Base-by-base conservation (phyloP, 495 filamentous ascomycete species). In the Penicillium ucsense region DNA sequence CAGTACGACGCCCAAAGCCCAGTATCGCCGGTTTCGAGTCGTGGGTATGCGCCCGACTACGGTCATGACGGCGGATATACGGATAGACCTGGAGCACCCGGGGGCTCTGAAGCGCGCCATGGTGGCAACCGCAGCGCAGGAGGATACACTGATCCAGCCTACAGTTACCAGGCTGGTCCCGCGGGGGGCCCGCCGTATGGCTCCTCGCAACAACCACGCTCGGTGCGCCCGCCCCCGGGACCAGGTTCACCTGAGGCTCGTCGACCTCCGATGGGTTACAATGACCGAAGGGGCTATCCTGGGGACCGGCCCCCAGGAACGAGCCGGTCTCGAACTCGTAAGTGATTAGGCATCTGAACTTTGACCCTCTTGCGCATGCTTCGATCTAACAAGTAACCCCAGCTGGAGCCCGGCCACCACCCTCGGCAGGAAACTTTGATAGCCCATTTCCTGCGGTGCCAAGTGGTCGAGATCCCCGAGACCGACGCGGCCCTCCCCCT, bases 381-480 rank as follows among this genome's bases (percentile, higher is more conserved):
- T 6, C 6, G 11, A 50, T 46, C 56, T 52, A 40, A 57, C 47
- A 28, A n/a, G 36, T 9, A 20, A 20, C 43, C 49, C 48, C 43
- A 58, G 55, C 61, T 12, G 59, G 54, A 30, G 55, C 38, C 34
- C 60, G 55, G 12, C 60, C 68, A 6, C 70, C 69, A 5, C 59
- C 20, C 20, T 20, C 20, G 20, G 20, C 65, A 20, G 75, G 80
- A 6, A 70, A 68, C n/a, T 83, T 77, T 57, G 82, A 84, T 39
- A 82, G 80, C 51, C 78, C 83, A 4, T 88, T 86, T 49, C 82
- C 85, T 8, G 68, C 74, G 2, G 86, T 86, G 48, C 78, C 79
- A 9, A 34, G 32, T 8, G 45, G 45, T 1, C 45, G 56, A 58
- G 50, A 56, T 46, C 60, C 53, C 6, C 47, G 54, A 47, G 54